Base-by-base conservation (phyloP, 1,139 yeast genomes). In the Sporopachydermia cereana region DNA sequence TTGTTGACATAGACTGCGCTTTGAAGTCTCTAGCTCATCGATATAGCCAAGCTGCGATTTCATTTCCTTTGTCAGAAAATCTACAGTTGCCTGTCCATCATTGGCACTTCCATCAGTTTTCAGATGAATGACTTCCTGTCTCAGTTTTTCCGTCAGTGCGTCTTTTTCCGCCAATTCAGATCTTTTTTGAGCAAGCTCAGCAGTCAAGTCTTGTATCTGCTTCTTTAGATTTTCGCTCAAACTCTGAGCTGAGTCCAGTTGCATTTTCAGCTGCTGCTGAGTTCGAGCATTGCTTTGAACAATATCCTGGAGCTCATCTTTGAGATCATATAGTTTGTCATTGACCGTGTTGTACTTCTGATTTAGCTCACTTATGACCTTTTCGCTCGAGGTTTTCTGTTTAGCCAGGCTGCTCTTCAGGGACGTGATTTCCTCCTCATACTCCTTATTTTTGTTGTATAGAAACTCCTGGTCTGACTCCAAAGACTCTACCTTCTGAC, bases 41-140 rank as follows among this genome's bases (percentile, higher is more conserved):
- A 80, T 70, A 53, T 79, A 76, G 41, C 71, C 67, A 46, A 77
- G 66, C 48, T 83, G 75, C 47, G 68, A 79, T 29, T 74, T 67
- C 30, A 84, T 69, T 52, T 80, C 77, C 39, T 67, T 65, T 52
- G 77, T 74, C 24, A 80, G 57, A 22, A 60, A 20, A 7, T 5
- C 39, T 21, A 34, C 22, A 34, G 57, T 23, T 57, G 57, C 42
- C 61, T 53, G 44, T 20, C 4, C n/a, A 25, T 44, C 24, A 42
- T 42, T 12, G 44, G 24, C 16, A 41, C 18, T 46, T 41, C 18
- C 30, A 43, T 42, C 39, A 25, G 21, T 24, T 18, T 44, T 41
- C 16, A 30, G 20, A 12, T 2, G 16, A n/a, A 21, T 23, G 16
- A 12, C 62, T 66, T 43, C 62, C 62, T 48, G 60, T 63, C 51